Percentiles rank a stretch among this genome's conserved stretches.
Evolutionary conservation across 768 basidiomycete genomes (phyloP).

Genomic region (Tubosaeta sp.): DNA sequence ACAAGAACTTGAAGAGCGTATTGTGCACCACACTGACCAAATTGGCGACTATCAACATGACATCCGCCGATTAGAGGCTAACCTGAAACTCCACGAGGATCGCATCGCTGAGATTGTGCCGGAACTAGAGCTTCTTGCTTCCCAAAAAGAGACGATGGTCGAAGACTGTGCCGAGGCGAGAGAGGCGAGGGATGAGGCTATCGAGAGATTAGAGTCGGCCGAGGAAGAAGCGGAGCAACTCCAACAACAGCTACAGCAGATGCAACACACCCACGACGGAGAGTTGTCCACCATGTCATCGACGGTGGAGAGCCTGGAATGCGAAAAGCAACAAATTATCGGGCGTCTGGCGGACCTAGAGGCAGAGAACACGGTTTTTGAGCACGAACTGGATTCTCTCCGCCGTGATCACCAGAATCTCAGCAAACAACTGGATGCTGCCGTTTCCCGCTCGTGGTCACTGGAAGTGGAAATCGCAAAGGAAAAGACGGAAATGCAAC

Average conservation of each 20-base stretch:
- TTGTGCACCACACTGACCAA: slow-evolving; percentile 65
- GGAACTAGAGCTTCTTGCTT: slow-evolving; percentile 61
- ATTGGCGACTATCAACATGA: slow-evolving; percentile 79
- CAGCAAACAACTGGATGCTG: slow-evolving; percentile 5
- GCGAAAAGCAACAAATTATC: slow-evolving; percentile 25
- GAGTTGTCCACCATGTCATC: slow-evolving; percentile 36
- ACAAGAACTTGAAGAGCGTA: slow-evolving; percentile 61
- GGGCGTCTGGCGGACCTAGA: slow-evolving; percentile 15
- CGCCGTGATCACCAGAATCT: slow-evolving; percentile 7
- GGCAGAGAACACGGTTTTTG: slow-evolving; percentile 12
- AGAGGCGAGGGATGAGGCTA: slow-evolving; percentile 64
- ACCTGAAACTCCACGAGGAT: slow-evolving; percentile 71
- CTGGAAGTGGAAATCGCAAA: slow-evolving; percentile 9
- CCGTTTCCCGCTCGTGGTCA: slow-evolving; percentile 5
- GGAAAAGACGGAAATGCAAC: slow-evolving; percentile 7
- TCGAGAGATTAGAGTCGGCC: slow-evolving; percentile 49
- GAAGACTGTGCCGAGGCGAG: slow-evolving; percentile 80
- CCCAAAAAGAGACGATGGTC: slow-evolving; percentile 76
- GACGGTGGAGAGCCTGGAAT: slow-evolving; percentile 36
- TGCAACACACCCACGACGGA: slow-evolving; percentile 27
- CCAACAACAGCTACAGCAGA: slow-evolving; percentile 23
- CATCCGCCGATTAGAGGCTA: slow-evolving; percentile 70
- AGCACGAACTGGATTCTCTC: slow-evolving; percentile 14
- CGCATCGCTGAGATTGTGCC: slow-evolving; percentile 62
- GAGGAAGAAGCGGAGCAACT: slow-evolving; percentile 59